These are phyloP conservation scores for Eucalyptus dawsonii DNA, from an alignment of 345 rosid genomes.

Conservation along the genomic window DNA sequence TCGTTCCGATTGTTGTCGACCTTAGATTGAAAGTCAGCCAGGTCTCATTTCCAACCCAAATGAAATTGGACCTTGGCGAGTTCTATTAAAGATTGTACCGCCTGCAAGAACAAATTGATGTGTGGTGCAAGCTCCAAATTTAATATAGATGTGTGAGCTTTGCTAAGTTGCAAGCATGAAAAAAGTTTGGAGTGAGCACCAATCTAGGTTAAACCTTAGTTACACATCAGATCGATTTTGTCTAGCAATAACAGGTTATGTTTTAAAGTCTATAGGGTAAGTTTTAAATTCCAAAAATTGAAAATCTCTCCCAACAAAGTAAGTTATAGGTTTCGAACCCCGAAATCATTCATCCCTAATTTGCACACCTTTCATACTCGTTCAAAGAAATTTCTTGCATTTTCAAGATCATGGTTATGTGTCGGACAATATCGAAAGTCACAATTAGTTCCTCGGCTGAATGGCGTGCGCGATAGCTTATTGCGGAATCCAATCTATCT, in stretches of 20 bases:
- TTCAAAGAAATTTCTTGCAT: not conserved
- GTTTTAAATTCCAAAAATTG: not conserved
- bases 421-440: not conserved
- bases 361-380: not conserved
- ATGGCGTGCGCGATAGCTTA: fast-evolving
- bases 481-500: fast-evolving
- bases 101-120: fast-evolving
- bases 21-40: fast-evolving
- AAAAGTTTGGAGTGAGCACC: not conserved
- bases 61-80: not conserved
- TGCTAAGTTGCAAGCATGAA: not conserved
- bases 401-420: too few species aligned
- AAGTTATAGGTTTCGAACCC: too few species aligned
- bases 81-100: fast-evolving
- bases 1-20: fast-evolving
- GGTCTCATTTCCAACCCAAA: not conserved
- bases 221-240: fast-evolving
- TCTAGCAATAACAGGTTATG: fast-evolving
- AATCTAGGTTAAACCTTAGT: not conserved
- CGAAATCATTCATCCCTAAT: not conserved
- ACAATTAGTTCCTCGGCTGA: not conserved
- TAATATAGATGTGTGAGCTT: not conserved
- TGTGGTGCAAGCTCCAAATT: not conserved
- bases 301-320: not conserved
- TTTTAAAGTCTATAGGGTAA: not conserved